phyloP scores from a whole-genome alignment of 1,284 basidiomycete species.

The Microbotryum silenes-acaulis region DNA sequence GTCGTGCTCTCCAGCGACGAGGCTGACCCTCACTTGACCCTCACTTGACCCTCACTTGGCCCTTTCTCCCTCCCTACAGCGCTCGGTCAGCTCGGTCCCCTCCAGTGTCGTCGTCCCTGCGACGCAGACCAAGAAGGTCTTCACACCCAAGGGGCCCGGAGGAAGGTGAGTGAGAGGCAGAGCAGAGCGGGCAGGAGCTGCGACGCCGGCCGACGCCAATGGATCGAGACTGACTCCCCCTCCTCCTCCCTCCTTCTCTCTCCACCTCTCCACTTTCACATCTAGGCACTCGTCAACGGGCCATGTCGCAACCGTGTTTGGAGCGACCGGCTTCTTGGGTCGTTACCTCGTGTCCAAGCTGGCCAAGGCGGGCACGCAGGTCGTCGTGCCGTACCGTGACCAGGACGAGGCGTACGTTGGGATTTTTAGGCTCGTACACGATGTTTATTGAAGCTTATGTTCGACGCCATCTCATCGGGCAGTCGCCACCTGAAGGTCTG shows the following conservation, averaged over 20 bases:
- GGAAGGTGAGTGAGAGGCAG: conserved; percentile 16
- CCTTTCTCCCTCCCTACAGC: too few relatives aligned
- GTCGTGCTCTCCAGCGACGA: too few relatives aligned
- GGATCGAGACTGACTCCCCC: background rate
- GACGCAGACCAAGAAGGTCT: conserved; percentile 21
- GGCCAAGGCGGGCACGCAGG: conserved; percentile 85
- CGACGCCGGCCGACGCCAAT: background rate
- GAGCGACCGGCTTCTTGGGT: conserved; percentile 90
- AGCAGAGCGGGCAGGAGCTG: too few relatives aligned
- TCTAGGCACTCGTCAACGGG: conserved; percentile 69
- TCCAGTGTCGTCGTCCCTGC: conserved; percentile 3
- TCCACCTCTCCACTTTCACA: background rate
- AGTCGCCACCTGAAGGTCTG: conserved; percentile 73
- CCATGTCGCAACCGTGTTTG: conserved; percentile 92
- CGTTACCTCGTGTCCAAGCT: conserved; percentile 89
- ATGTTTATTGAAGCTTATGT: background rate
- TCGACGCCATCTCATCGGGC: background rate
- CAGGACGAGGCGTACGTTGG: conserved; percentile 66
- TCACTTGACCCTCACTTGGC: too few relatives aligned
- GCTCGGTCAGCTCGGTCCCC: background rate
- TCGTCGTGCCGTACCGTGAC: conserved; percentile 91
- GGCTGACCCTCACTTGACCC: too few relatives aligned
- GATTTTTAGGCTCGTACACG: background rate
- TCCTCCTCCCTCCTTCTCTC: background rate
- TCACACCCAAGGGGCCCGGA: conserved; percentile 22